Conservation (phyloP, 306 rosid genomes). For the Glycyrrhiza uralensis region DNA sequence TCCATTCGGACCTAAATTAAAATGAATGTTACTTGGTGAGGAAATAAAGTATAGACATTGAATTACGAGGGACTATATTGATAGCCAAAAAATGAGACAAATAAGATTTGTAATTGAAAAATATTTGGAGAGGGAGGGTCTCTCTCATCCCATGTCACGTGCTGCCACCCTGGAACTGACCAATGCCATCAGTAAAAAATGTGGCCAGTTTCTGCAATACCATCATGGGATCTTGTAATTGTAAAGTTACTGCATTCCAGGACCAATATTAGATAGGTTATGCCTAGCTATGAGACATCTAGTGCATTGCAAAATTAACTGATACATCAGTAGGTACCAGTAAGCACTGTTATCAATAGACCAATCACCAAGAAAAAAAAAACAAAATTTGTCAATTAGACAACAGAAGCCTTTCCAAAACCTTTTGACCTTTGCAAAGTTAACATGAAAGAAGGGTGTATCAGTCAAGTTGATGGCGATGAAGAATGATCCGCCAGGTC, state of each 20-base stretch:
- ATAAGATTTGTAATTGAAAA: not conserved
- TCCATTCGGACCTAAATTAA: not conserved
- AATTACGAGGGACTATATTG: not conserved
- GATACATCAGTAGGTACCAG: not conserved
- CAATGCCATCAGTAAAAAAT: not conserved
- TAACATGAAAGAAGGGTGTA: not conserved
- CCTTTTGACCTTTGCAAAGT: slow-evolving; percentile 6
- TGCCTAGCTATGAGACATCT: not conserved
- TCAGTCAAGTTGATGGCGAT: slow-evolving; percentile 3
- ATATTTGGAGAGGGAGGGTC: not conserved
- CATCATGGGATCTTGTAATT: not conserved
- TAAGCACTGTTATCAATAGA: not conserved
- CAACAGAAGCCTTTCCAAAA: slow-evolving; percentile 11
- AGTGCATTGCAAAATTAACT: not conserved
- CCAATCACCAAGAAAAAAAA: not conserved
- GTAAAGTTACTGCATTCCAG: not conserved
- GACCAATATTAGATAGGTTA: not conserved
- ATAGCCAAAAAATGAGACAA: not conserved
- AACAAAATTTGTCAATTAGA: not conserved
- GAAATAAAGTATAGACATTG: not conserved
- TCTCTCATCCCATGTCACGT: not conserved
- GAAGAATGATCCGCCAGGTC: slow-evolving; percentile 49
- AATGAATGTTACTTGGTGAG: not conserved
- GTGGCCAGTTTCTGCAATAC: slow-evolving; percentile 2
- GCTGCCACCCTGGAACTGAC: not conserved